These are phyloP conservation scores for Eucalyptus albens DNA, from an alignment of 345 rosid species.

Conservation along the genomic window DNA sequence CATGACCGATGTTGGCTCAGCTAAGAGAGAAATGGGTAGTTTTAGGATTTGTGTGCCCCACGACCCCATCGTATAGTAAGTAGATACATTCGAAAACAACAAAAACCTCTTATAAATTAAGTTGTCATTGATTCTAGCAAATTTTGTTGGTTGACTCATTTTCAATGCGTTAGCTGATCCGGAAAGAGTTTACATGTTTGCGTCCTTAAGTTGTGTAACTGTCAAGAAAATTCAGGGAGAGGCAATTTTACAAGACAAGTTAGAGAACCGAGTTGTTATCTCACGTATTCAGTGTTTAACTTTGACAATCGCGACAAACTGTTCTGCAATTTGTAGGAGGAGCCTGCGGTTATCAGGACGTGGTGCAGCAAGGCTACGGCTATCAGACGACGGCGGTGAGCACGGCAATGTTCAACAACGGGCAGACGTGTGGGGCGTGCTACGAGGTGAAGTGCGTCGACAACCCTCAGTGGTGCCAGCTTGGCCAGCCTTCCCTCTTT, in stretches of 20 bases:
- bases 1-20: not conserved
- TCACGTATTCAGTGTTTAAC: not conserved
- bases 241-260: not conserved
- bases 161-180: not conserved
- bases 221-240: not conserved
- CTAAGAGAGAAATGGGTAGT: not conserved
- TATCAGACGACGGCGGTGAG: constrained; percentile 34
- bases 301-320: not conserved
- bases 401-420: constrained; percentile 24
- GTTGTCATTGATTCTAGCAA: not conserved
- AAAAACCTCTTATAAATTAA: not conserved
- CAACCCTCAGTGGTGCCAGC: constrained; percentile 37
- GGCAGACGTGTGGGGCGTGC: constrained; percentile 40
- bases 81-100: not conserved
- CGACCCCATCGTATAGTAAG: not conserved
- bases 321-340: constrained; percentile 11
- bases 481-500: constrained; percentile 32
- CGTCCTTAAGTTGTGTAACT: not conserved
- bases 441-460: constrained; percentile 28
- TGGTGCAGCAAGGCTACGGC: constrained; percentile 25
- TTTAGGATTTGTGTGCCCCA: not conserved
- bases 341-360: constrained; percentile 42
- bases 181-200: not conserved
- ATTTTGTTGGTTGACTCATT: not conserved
- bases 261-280: not conserved